phyloP scores from a whole-genome alignment of 2,329 filamentous ascomycete species.

The Fusarium clavum region DNA sequence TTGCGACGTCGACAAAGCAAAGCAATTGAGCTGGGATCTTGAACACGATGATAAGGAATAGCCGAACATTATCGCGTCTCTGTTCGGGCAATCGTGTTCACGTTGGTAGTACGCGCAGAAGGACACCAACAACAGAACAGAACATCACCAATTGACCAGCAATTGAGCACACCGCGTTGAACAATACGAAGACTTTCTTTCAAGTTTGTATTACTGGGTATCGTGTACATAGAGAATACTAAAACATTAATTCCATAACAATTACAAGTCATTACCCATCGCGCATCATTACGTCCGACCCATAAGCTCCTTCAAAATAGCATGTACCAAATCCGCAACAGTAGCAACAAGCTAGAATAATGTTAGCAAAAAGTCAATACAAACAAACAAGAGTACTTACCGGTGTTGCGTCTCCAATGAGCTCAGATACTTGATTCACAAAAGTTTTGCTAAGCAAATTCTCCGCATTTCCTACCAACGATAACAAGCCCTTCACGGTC shows the following conservation, averaged over 20 bases:
- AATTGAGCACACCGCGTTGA: not conserved
- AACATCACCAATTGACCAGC: not conserved
- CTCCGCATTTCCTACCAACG: conserved; percentile 52
- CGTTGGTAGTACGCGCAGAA: too few relatives aligned
- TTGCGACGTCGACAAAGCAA: not conserved
- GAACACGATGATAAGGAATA: not conserved
- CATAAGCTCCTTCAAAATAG: conserved; percentile 48
- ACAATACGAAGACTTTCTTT: not conserved
- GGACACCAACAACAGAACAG: not conserved
- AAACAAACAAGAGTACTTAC: conserved; percentile 9
- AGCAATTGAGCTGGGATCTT: not conserved
- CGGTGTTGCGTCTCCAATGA: conserved; percentile 51
- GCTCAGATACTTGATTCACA: conserved; percentile 56
- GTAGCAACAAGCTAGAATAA: conserved; percentile 48
- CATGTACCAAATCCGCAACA: conserved; percentile 50
- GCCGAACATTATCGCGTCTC: not conserved
- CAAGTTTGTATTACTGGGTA: not conserved
- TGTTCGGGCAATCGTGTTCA: not conserved
- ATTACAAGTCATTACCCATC: not conserved
- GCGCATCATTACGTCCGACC: conserved; percentile 27
- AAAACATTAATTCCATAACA: conserved; percentile 4
- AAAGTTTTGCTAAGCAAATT: conserved; percentile 53
- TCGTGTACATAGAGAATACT: not conserved
- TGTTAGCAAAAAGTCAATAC: not conserved
- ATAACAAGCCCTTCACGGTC: conserved; percentile 51